Evolutionary conservation across 129 eudicot species (phyloP).

Genomic region (Kitagawia praeruptora): DNA sequence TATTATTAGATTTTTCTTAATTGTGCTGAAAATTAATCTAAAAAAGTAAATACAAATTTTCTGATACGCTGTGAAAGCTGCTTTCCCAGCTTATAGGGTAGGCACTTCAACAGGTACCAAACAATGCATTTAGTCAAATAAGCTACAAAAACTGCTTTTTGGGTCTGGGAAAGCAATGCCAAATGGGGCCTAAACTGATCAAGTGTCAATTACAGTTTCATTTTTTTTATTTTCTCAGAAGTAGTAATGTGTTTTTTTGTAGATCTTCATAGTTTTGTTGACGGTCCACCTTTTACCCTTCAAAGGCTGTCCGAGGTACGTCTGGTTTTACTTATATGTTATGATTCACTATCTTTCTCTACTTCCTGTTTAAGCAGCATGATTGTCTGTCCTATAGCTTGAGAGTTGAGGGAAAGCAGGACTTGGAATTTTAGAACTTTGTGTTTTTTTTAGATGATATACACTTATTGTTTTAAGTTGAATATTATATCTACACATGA

Average conservation of each 20-base stretch:
- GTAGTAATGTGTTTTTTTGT: slow-evolving; percentile 11
- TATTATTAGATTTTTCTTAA: too few relatives aligned
- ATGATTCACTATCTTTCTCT: background rate
- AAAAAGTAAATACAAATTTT: too few relatives aligned
- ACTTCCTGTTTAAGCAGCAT: background rate
- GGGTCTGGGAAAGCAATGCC: too few relatives aligned
- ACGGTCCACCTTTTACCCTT: slow-evolving; percentile 93
- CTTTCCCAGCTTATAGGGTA: too few relatives aligned
- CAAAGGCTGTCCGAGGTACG: slow-evolving; percentile 91
- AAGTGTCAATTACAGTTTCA: background rate
- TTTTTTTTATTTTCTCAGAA: background rate
- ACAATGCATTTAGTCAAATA: too few relatives aligned
- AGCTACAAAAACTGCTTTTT: too few relatives aligned
- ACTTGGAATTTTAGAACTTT: background rate
- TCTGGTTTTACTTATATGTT: background rate
- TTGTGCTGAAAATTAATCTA: too few relatives aligned
- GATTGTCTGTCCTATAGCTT: background rate
- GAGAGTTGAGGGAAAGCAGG: background rate
- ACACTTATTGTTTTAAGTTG: background rate
- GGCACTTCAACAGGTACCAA: too few relatives aligned
- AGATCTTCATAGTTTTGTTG: slow-evolving; percentile 74
- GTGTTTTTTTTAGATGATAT: background rate
- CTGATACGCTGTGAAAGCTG: too few relatives aligned
- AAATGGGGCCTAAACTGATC: background rate
- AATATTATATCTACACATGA: background rate